Evolutionary conservation across 352 stramenopile genomes (phyloP).

Genomic region (Globisporangium camurandrum): DNA sequence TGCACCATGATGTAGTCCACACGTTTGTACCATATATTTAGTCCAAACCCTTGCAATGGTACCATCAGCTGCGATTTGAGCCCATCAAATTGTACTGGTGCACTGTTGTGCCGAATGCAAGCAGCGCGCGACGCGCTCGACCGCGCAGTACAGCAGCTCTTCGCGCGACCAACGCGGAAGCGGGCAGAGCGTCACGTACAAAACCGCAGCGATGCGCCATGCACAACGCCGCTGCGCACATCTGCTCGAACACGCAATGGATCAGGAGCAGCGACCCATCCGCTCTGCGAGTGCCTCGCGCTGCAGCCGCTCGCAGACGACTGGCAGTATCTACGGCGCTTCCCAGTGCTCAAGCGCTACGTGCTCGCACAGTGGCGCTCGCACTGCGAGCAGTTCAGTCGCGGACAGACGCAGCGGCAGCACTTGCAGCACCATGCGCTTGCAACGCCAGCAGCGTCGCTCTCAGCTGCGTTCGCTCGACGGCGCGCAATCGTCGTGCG

Average conservation of each 20-base stretch:
- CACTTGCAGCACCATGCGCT: conserved; percentile 1
- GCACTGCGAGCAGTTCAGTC: conserved; percentile 15
- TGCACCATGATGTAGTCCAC: no score
- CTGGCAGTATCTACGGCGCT: conserved; percentile 23
- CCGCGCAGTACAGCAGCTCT: conserved; percentile 34
- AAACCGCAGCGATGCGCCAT: neutral
- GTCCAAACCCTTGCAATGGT: no score
- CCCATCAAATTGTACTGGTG: no score
- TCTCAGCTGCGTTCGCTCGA: conserved; percentile 5
- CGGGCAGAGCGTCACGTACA: neutral
- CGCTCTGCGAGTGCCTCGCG: conserved; percentile 33
- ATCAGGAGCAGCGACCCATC: conserved; percentile 6
- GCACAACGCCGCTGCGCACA: neutral
- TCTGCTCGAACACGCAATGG: neutral
- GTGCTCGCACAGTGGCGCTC: conserved; percentile 24
- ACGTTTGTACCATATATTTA: no score
- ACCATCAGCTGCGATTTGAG: no score
- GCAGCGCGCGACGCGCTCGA: conserved; percentile 22
- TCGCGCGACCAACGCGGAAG: conserved; percentile 13
- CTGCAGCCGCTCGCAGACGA: conserved; percentile 10
- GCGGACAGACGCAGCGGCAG: neutral
- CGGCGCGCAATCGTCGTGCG: conserved; percentile 13
- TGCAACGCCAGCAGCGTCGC: neutral
- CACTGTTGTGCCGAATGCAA: conserved; percentile 6
- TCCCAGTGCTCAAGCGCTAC: conserved; percentile 41